Base-by-base conservation (phyloP, 345 rosid genomes). In the Camelina laxa region DNA sequence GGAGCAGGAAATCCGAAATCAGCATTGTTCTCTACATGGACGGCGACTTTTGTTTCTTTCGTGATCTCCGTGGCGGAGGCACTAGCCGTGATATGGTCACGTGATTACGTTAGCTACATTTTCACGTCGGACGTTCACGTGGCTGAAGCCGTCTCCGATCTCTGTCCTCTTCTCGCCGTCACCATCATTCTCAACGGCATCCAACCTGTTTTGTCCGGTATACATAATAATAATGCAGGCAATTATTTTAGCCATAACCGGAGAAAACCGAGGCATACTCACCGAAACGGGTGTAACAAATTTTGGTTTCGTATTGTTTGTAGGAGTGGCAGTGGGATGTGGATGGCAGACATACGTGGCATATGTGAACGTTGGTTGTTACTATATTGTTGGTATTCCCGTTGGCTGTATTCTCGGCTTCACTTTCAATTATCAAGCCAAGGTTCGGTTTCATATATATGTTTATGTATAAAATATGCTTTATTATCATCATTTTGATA, bases 311-410 rank as follows among this genome's bases (percentile, higher is more conserved):
- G 36, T 66, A 14, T 72, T 36, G 5, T 41, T 51, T 76, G 65
- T 42, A 89, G 90, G 95, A 15, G 91, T 87, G 82, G 91, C 95
- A 2, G 89, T 89, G 39, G 95, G 95, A 20, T 84, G 95, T 51
- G 95, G 92, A 77, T 89, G 95, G 90, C 95, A 87, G 65, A 75
- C 89, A 8, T 85, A 78, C 44, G 90, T 89, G 35, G 92, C 95
- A 1, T 84, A 85, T 49, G 90, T 87, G 15, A 89, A 89, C 9
- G 76, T 89, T 1, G 89, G 84, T 30, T 87, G 92, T 45, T 89
- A 87, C 65, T 87, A 89, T 66, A 4, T 83, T 6, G 69, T 85
- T 51, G 92, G 95, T 16, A 66, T 89, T 64, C 92, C 92, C 0
- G 1, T 62, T 79, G 96, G 84, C 0, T 85, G 81, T 70, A 1